Evolutionary conservation across 1,284 basidiomycete species (phyloP).

Genomic region (Sphaerobolus stellatus): DNA sequence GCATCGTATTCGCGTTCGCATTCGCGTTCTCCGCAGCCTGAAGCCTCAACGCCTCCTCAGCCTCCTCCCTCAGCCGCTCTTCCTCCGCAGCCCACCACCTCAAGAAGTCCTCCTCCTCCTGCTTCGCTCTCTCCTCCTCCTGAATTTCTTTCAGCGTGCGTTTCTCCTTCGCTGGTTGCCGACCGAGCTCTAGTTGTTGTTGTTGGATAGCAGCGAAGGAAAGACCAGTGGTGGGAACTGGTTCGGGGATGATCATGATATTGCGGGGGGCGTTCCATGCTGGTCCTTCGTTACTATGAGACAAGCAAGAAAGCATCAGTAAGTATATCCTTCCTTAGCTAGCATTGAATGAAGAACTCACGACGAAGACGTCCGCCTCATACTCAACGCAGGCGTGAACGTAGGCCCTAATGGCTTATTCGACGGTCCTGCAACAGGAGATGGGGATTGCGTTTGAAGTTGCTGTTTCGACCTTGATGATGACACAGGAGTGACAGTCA

Average conservation of each 20-base stretch:
- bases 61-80: conserved; percentile 54
- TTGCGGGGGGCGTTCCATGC: too few relatives aligned
- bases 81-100: conserved; percentile 86
- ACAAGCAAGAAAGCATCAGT: too few relatives aligned
- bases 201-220: conserved; percentile 82
- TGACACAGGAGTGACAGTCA: too few relatives aligned
- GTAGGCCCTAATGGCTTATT: too few relatives aligned
- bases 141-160: conserved; percentile 80
- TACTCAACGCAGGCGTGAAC: too few relatives aligned
- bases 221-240: conserved; percentile 37
- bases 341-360: too few relatives aligned
- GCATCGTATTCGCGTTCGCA: conserved; percentile 77
- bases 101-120: conserved; percentile 75
- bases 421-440: too few relatives aligned
- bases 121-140: conserved; percentile 69
- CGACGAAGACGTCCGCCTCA: too few relatives aligned
- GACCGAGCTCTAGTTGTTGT: conserved; percentile 61
- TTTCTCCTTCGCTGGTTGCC: conserved; percentile 46
- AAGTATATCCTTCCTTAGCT: too few relatives aligned
- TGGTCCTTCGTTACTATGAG: conserved; percentile 10
- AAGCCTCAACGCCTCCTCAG: conserved; percentile 17
- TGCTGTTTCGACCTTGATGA: too few relatives aligned
- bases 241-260: too few relatives aligned
- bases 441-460: too few relatives aligned
- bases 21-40: conserved; percentile 43